phyloP scores from a whole-genome alignment of 805 yeast species.

The Saturnispora saitoi region DNA sequence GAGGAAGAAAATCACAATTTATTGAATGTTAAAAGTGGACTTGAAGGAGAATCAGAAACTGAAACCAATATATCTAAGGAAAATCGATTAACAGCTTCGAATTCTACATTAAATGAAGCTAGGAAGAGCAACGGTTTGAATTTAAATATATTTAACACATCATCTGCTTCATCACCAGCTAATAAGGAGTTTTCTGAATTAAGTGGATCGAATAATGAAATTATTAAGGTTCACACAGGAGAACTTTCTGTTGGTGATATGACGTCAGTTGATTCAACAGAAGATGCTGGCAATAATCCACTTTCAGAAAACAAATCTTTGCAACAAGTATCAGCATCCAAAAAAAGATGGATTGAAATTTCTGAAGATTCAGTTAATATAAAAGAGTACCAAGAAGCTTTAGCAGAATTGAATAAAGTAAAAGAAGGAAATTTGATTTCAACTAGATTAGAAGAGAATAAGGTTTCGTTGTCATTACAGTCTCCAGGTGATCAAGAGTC shows the following conservation, averaged over 20 bases:
- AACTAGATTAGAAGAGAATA: slow-evolving; percentile 49
- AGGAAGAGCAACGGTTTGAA: slow-evolving; percentile 1
- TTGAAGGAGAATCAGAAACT: not conserved
- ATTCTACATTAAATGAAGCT: not conserved
- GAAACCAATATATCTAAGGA: not conserved
- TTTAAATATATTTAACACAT: not conserved
- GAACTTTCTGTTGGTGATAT: slow-evolving; percentile 7
- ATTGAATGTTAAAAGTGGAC: not conserved
- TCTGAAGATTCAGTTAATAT: slow-evolving; percentile 12
- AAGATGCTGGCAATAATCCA: not conserved
- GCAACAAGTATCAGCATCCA: not conserved
- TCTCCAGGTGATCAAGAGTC: slow-evolving; percentile 46
- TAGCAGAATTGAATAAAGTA: slow-evolving; percentile 19
- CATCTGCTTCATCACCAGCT: not conserved
- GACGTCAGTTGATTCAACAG: slow-evolving; percentile 11
- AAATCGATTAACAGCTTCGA: not conserved
- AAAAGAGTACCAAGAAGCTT: not conserved
- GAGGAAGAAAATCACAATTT: not conserved
- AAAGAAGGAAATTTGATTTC: slow-evolving; percentile 52
- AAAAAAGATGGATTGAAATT: slow-evolving; percentile 22
- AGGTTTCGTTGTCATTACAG: slow-evolving; percentile 40
- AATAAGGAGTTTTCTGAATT: not conserved
- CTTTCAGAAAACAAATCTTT: not conserved
- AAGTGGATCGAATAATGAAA: no score
- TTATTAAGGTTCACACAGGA: not conserved